Percentiles rank a stretch among this genome's conserved stretches.
Evolutionary conservation across 148 eudicot genomes (phyloP).

Genomic region (Salicornia ramosissima): DNA sequence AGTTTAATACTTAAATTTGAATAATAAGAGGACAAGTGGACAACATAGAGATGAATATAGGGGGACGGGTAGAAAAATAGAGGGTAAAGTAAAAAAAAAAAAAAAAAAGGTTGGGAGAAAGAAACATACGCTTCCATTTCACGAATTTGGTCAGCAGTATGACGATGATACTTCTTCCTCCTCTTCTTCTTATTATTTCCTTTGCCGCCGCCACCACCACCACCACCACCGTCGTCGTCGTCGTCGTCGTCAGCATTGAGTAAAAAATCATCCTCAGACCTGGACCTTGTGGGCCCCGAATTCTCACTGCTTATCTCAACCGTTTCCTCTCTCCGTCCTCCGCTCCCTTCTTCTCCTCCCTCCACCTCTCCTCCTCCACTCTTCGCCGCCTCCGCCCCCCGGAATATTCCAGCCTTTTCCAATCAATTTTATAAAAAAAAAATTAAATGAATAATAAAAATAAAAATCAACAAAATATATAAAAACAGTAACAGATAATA

Average conservation of each 20-base stretch:
- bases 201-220: conserved; percentile 23
- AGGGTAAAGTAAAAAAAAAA: background rate
- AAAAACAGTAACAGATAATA: background rate
- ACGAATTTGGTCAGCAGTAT: conserved; percentile 81
- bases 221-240: conserved; percentile 39
- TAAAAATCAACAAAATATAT: background rate
- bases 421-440: background rate
- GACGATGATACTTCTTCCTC: conserved; percentile 90
- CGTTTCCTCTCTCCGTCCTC: conserved; percentile 42
- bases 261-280: conserved; percentile 56
- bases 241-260: conserved; percentile 34
- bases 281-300: conserved; percentile 66
- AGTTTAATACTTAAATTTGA: too few species aligned
- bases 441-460: background rate
- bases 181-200: conserved; percentile 38
- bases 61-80: too few species aligned
- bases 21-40: too few species aligned
- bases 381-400: conserved; percentile 44
- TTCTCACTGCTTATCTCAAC: conserved; percentile 93
- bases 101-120: background rate
- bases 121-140: conserved; percentile 89
- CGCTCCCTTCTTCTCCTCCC: conserved; percentile 16
- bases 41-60: too few species aligned
- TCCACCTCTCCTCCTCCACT: conserved; percentile 13
- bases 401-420: conserved; percentile 70